Percentiles rank a stretch among this genome's conserved stretches.
Conservation (phyloP, 768 basidiomycete genomes). For the Royoungia palumana region DNA sequence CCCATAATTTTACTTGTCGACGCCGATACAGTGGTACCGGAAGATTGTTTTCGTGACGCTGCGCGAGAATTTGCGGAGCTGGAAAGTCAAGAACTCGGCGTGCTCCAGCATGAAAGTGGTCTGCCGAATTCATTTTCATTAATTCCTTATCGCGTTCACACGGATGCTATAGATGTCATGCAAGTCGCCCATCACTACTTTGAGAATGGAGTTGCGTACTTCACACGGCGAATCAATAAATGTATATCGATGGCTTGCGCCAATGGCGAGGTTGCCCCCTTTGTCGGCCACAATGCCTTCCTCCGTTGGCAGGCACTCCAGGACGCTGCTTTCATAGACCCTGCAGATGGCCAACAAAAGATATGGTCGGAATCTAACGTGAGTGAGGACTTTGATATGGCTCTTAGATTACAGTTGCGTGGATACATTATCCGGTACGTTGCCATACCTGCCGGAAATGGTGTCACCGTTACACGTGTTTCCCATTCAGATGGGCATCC, state of each 20-base stretch:
- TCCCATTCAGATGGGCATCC: slow-evolving; percentile 58
- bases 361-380: slow-evolving; percentile 68
- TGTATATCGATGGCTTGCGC: slow-evolving; percentile 77
- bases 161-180: slow-evolving; percentile 64
- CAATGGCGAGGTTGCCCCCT: slow-evolving; percentile 74
- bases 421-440: slow-evolving; percentile 66
- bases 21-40: slow-evolving; percentile 85
- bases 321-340: slow-evolving; percentile 74
- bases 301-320: slow-evolving; percentile 87
- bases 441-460: not conserved
- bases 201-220: slow-evolving; percentile 86
- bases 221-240: slow-evolving; percentile 84
- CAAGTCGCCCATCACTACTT: slow-evolving; percentile 89
- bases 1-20: slow-evolving; percentile 81
- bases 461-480: not conserved
- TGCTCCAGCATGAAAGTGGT: slow-evolving; percentile 90
- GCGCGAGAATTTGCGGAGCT: slow-evolving; percentile 81
- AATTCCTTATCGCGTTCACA: slow-evolving; percentile 2
- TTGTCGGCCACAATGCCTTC: slow-evolving; percentile 88
- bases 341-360: slow-evolving; percentile 54
- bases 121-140: slow-evolving; percentile 31
- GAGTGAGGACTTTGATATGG: slow-evolving; percentile 73
- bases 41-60: slow-evolving; percentile 89
- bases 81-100: slow-evolving; percentile 58
- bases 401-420: slow-evolving; percentile 50